Evolutionary conservation across 164 flowering plant genomes (phyloP).

Genomic region (Euptelea pleiosperma): DNA sequence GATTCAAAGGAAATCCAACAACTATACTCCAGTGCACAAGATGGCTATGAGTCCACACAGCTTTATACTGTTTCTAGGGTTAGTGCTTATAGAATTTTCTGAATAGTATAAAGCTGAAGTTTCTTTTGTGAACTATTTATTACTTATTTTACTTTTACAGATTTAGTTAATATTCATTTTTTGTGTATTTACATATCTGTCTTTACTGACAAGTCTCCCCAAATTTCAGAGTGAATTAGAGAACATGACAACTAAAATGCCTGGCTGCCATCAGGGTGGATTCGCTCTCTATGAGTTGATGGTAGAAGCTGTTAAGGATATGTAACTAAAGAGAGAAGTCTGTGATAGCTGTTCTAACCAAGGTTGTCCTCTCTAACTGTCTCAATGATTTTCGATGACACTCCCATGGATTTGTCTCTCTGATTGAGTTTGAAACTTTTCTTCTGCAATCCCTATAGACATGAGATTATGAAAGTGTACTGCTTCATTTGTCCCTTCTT

Average conservation of each 20-base stretch:
- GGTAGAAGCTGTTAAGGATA: constrained; percentile 34
- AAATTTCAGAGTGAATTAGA: constrained; percentile 55
- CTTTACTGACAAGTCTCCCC: constrained; percentile 8
- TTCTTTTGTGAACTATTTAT: background rate
- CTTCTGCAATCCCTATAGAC: background rate
- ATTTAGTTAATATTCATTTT: background rate
- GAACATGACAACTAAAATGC: constrained; percentile 68
- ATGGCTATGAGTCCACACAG: constrained; percentile 86
- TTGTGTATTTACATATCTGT: background rate
- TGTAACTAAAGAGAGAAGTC: constrained; percentile 16
- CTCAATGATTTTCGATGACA: too few species aligned
- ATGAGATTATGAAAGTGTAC: background rate
- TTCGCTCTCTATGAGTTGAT: constrained; percentile 72
- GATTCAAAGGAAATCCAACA: constrained; percentile 61
- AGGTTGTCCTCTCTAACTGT: constrained; percentile 1
- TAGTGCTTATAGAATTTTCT: constrained; percentile 23
- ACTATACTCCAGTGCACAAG: constrained; percentile 70
- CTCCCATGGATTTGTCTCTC: background rate
- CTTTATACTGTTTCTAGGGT: constrained; percentile 70
- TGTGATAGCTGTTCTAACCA: background rate
- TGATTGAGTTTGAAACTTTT: background rate
- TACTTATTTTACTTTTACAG: background rate
- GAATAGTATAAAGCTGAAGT: background rate
- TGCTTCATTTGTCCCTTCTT: too few species aligned
- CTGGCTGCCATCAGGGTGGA: constrained; percentile 98